A percentile compares a stretch with the other conserved stretches of the same genome.
Conservation (phyloP, 331 rosid species). For the Prunus yedoensis region DNA sequence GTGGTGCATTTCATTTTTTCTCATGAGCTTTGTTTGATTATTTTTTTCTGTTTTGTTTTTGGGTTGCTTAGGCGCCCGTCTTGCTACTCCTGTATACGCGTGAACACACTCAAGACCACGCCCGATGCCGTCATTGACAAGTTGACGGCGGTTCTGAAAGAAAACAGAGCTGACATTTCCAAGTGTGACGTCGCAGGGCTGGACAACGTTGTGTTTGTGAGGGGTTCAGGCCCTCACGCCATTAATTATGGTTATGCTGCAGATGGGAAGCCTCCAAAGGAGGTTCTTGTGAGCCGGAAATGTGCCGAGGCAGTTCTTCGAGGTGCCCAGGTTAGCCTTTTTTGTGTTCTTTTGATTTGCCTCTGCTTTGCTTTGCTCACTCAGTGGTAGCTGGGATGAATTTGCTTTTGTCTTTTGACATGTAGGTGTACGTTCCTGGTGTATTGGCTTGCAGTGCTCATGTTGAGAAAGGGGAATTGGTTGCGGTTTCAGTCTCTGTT, state of each 20-base stretch:
- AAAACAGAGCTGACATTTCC: constrained; percentile 31
- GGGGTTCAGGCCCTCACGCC: constrained; percentile 82
- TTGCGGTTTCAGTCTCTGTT: constrained; percentile 79
- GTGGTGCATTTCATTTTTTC: not conserved
- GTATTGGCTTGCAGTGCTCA: constrained; percentile 90
- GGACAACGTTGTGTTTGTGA: constrained; percentile 72
- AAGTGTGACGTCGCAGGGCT: constrained; percentile 71
- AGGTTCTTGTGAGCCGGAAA: constrained; percentile 83
- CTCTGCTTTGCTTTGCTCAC: not conserved
- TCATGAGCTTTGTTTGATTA: not conserved
- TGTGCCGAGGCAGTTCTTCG: constrained; percentile 98
- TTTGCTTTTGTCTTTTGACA: not conserved
- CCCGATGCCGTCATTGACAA: constrained; percentile 55
- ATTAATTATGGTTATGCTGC: constrained; percentile 58
- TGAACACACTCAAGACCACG: constrained; percentile 63
- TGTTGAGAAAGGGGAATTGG: constrained; percentile 77
- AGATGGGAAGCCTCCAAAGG: constrained; percentile 64
- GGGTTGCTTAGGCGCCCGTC: constrained; percentile 64
- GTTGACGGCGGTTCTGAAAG: constrained; percentile 37
- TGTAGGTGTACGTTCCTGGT: constrained; percentile 86
- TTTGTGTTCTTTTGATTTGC: not conserved
- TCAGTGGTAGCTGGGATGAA: not conserved
- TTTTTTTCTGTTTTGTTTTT: constrained; percentile 4
- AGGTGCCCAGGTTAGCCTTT: constrained; percentile 76
- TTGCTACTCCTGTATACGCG: constrained; percentile 85